Conservation (phyloP, 352 stramenopile genomes). For the Pythium aristosporum region DNA sequence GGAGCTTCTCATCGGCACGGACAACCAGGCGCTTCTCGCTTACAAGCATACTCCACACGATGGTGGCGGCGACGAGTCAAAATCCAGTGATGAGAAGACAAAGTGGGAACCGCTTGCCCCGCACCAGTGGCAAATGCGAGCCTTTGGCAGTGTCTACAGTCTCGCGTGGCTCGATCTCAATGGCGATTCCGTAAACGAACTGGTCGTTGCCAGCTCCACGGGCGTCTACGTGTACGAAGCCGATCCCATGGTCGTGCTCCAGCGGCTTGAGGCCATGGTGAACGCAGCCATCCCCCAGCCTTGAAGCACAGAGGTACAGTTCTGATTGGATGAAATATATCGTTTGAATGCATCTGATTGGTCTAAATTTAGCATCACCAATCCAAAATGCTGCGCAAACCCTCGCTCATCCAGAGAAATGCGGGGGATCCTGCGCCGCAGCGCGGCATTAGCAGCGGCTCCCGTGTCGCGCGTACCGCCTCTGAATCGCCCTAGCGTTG, state of each 20-base stretch:
- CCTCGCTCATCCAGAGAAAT: conserved; percentile 6
- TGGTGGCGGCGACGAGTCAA: neutral
- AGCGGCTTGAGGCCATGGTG: conserved; percentile 28
- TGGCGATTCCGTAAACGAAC: conserved; percentile 54
- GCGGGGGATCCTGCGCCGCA: conserved; percentile 1
- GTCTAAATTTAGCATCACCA: neutral
- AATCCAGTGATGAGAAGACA: neutral
- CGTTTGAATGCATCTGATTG: conserved; percentile 12
- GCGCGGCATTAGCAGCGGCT: conserved; percentile 1
- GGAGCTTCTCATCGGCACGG: conserved; percentile 64
- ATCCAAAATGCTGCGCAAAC: neutral
- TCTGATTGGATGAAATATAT: conserved; percentile 15
- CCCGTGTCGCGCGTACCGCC: neutral
- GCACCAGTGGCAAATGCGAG: conserved; percentile 45
- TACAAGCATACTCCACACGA: conserved; percentile 35
- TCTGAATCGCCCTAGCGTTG: neutral
- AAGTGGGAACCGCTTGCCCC: conserved; percentile 35
- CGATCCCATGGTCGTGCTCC: conserved; percentile 33
- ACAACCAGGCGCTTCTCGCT: conserved; percentile 51
- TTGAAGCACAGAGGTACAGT: neutral
- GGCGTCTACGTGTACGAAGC: conserved; percentile 70
- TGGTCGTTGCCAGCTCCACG: conserved; percentile 63
- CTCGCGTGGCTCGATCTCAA: conserved; percentile 70
- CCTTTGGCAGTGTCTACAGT: conserved; percentile 72
- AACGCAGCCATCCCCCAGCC: neutral